A percentile compares a stretch with the other conserved stretches of the same genome.
phyloP scores from a whole-genome alignment of 306 rosid genomes.

The Dryas alaskensis region DNA sequence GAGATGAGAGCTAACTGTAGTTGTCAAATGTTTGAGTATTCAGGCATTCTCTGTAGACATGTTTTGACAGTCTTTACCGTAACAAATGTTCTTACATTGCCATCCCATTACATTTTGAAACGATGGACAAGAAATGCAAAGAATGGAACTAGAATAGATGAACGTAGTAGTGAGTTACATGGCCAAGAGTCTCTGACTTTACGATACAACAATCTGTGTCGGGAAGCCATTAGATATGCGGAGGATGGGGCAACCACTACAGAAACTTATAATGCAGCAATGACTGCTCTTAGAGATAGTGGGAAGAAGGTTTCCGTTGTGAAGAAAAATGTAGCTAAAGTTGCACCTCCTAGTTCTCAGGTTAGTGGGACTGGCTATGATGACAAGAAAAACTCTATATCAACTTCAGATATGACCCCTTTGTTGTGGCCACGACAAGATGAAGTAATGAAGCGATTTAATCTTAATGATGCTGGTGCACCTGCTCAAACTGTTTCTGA shows the following conservation, averaged over 20 bases:
- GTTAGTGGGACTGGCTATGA: conserved; percentile 51
- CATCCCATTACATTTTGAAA: conserved; percentile 75
- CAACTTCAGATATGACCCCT: conserved; percentile 65
- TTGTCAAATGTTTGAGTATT: conserved; percentile 94
- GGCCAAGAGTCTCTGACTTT: conserved; percentile 61
- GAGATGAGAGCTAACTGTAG: conserved; percentile 84
- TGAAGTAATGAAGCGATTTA: conserved; percentile 66
- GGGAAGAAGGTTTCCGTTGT: conserved; percentile 61
- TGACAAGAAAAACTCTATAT: conserved; percentile 53
- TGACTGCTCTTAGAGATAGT: conserved; percentile 68
- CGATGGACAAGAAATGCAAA: conserved; percentile 96
- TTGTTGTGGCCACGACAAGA: conserved; percentile 87
- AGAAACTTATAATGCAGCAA: conserved; percentile 75
- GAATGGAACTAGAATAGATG: conserved; percentile 53
- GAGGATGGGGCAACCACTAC: conserved; percentile 79
- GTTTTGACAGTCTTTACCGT: conserved; percentile 84
- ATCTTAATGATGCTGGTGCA: conserved; percentile 73
- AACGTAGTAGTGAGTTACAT: conserved; percentile 51
- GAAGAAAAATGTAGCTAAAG: conserved; percentile 71
- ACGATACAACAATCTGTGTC: conserved; percentile 67
- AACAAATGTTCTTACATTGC: conserved; percentile 81
- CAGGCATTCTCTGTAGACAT: conserved; percentile 90
- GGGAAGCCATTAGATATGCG: conserved; percentile 79
- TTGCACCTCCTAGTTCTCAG: conserved; percentile 57
- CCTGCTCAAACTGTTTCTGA: conserved; percentile 64